Evolutionary conservation across 768 basidiomycete genomes (phyloP), one percentile per base, ranked within the genome.

Genomic region (Lentinus tigrinus): DNA sequence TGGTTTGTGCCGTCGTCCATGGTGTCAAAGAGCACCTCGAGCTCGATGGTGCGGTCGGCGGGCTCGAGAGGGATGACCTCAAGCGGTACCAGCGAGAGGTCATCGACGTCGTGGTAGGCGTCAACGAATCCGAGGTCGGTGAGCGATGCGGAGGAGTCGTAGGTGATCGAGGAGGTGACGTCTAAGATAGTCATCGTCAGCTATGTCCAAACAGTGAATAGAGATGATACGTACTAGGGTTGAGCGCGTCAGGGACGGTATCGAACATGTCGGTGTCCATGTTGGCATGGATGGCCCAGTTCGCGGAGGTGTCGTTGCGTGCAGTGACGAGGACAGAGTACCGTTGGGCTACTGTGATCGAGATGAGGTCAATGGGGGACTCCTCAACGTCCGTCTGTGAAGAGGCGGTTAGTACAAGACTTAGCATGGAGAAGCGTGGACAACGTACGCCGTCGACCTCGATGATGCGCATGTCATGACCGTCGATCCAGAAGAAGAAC

Each of bases 261-360:
- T 98, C 96, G 71, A 97, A 98, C 94, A 95, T 96, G 60, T 75
- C 77, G 0, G 82, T 82, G 69, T 95, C 92, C 84, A 98, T 92
- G 77, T 95, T 91, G 5, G 90, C 89, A 67, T 94, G 91, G 57
- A 99, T 85, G 50, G 83, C 85, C 87, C 87, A 98, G 77, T 99
- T 97, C 21, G 82, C 76, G 27, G 52, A 64, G 2, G 81, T 89
- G 62, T 94, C 91, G 72, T 95, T 95, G 47, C 89, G 84, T 10
- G 96, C 95, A 11, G 88, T 88, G 52, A 99, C 92, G 31, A 98
- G 85, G 39, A 99, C 78, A 0, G 95, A 95, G 73, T 96, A 97
- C 19, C 96, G 85, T 72, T 98, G 96, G 0, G 95, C 95, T 28
- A 89, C 93, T 14, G 92, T 80, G 56, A 98, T 56, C 42, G 84